A percentile compares a stretch with the other conserved stretches of the same genome.
phyloP scores from a whole-genome alignment of 75 land plant species.

The Cupressus sempervirens region DNA sequence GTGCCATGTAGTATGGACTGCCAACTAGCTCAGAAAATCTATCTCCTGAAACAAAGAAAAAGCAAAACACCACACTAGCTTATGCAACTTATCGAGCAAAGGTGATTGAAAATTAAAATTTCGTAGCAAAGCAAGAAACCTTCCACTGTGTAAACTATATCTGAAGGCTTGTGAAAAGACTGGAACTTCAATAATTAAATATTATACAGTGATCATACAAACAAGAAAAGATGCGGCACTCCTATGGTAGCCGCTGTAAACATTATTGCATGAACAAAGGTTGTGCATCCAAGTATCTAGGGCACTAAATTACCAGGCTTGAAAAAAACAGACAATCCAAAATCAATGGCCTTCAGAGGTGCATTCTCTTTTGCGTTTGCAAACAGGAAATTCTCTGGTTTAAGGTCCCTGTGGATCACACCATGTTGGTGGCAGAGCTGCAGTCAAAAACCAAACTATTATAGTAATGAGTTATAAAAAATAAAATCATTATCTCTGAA shows the following conservation, averaged over 20 bases:
- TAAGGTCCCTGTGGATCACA: slow-evolving; percentile 66
- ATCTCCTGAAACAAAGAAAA: slow-evolving; percentile 24
- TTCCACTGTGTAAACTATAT: not conserved
- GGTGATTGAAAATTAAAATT: not conserved
- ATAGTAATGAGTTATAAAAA: not conserved
- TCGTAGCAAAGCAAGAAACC: not conserved
- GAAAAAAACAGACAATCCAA: slow-evolving; percentile 65
- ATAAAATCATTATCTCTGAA: not conserved
- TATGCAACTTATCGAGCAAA: not conserved
- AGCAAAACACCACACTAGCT: not conserved
- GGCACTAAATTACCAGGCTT: slow-evolving; percentile 36
- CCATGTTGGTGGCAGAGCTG: slow-evolving; percentile 58
- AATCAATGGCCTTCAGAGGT: slow-evolving; percentile 65
- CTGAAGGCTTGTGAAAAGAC: not conserved
- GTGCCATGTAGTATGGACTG: slow-evolving; percentile 55
- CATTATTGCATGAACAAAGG: not conserved
- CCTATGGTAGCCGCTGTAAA: not conserved
- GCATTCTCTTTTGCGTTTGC: slow-evolving; percentile 63
- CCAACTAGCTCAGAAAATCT: slow-evolving; percentile 47
- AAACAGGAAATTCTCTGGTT: slow-evolving; percentile 66
- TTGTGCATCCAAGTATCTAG: not conserved
- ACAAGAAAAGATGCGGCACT: not conserved
- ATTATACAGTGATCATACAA: not conserved
- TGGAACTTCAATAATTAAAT: not conserved
- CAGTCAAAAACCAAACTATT: not conserved